Base-by-base conservation (phyloP, 2,329 filamentous ascomycete species). In the Apiospora hydei region DNA sequence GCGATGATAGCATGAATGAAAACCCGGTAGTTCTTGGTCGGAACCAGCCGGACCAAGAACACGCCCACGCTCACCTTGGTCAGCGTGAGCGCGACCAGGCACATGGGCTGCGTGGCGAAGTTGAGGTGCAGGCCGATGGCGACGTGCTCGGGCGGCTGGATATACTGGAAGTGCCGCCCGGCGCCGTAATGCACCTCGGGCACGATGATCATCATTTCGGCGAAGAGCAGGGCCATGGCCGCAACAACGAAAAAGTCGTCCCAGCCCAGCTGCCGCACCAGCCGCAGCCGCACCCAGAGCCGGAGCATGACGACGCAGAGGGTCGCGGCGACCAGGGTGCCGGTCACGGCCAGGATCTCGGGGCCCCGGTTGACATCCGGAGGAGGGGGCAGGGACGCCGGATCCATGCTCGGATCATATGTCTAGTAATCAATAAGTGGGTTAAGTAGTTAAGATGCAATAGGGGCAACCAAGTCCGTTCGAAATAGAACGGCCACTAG, bases 241-340 rank as follows among this genome's bases (percentile, higher is more conserved):
- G 57, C 57, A 7, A 8, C 57, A 16, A 64, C 57, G 57, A 64
- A 64, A 34, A 64, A 64, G 34, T 64, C 57, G 30, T 64, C 57
- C 57, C 57, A 64, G 57, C 57, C 57, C 57, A 64, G 57, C 34
- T 64, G 57, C 34, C 57, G 57, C 34, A 64, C 57, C 8, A 64
- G 2, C 3, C 57, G 57, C 4, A 41, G 1, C 3, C 57, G 57
- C 57, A 64, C 57, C 57, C 57, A 64, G 57, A 64, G 30, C 57
- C 57, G 57, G 18, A 64, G 57, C 57, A 64, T 18, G 0, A 64
- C 57, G 57, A 64, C 30, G 57, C 57, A n/a, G 57, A 64, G 57
- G 30, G 57, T 41, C 34, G 21, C 10, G 30, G 18, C 57, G 21
- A 64, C 57, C 3, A 64, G 30, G 57, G 57, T 64, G 57, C 57